A percentile compares a stretch with the other conserved stretches of the same genome.
Evolutionary conservation across 441 rosid species (phyloP).

Genomic region (Arabidopsis lyrata): DNA sequence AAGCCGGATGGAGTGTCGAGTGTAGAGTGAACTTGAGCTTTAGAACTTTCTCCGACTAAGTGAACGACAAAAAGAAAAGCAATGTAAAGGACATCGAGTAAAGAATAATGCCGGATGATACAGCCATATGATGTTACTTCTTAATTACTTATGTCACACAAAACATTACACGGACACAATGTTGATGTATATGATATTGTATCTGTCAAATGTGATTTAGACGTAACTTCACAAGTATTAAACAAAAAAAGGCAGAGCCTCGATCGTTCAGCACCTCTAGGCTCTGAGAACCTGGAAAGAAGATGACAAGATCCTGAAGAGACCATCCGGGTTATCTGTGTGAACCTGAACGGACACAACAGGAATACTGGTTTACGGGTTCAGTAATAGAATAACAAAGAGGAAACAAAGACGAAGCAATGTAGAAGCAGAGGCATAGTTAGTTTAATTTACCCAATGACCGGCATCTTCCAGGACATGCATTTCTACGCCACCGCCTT

Average conservation of each 20-base stretch:
- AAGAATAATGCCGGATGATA: slow-evolving; percentile 34
- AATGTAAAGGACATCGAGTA: slow-evolving; percentile 24
- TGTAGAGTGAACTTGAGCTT: slow-evolving; percentile 32
- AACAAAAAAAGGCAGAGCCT: not conserved
- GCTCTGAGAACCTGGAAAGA: slow-evolving; percentile 67
- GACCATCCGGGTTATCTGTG: slow-evolving; percentile 95
- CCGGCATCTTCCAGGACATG: slow-evolving; percentile 99
- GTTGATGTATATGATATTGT: slow-evolving; percentile 17
- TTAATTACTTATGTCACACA: slow-evolving; percentile 16
- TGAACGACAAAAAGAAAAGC: not conserved
- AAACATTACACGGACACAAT: slow-evolving; percentile 20
- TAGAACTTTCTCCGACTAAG: slow-evolving; percentile 15
- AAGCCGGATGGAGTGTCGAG: slow-evolving; percentile 14
- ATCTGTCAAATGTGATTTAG: slow-evolving; percentile 18
- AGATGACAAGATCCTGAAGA: slow-evolving; percentile 84
- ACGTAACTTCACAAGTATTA: slow-evolving; percentile 12
- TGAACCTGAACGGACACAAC: slow-evolving; percentile 64
- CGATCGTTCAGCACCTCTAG: slow-evolving; percentile 26
- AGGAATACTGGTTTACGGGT: not conserved
- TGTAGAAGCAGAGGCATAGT: slow-evolving; percentile 17
- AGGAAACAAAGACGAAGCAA: slow-evolving; percentile 22
- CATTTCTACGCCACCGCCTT: slow-evolving; percentile 95
- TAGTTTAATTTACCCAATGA: slow-evolving; percentile 78
- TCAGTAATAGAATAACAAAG: not conserved
- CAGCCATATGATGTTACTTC: slow-evolving; percentile 28